Percentiles rank a stretch among this genome's conserved stretches.
These are phyloP conservation scores for grape (Vitis vinifera) DNA, from an alignment of 164 flowering plant genomes.

Conservation along the genomic window DNA sequence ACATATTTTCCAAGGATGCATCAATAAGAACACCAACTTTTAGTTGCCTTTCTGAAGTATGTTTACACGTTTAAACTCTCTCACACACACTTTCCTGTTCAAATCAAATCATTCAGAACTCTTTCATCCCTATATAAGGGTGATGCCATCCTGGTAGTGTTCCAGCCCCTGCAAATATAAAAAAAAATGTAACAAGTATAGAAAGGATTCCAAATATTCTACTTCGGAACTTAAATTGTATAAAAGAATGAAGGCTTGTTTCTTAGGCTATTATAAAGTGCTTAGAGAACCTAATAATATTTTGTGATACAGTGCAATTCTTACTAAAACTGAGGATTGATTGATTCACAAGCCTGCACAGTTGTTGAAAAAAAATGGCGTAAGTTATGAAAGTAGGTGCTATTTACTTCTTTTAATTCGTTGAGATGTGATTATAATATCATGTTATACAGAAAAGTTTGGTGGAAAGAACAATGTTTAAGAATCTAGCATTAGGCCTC, in stretches of 20 bases:
- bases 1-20: background rate
- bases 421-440: background rate
- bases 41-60: background rate
- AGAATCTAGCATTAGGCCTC: background rate
- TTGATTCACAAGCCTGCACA: background rate
- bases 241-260: no score
- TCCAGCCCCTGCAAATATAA: no score
- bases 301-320: background rate
- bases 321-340: background rate
- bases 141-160: no score
- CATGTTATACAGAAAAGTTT: background rate
- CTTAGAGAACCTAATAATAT: background rate
- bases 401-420: no score
- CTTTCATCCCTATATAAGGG: no score
- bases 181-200: no score
- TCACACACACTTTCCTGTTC: background rate
- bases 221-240: no score
- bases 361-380: background rate
- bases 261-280: background rate
- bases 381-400: background rate
- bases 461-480: background rate
- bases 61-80: background rate
- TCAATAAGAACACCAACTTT: background rate
- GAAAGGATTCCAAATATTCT: no score
- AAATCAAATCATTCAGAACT: no score